Percentiles rank a stretch among this genome's conserved stretches.
These are phyloP conservation scores for Euphorbia neoarborescens DNA, from an alignment of 441 rosid species.

Conservation along the genomic window DNA sequence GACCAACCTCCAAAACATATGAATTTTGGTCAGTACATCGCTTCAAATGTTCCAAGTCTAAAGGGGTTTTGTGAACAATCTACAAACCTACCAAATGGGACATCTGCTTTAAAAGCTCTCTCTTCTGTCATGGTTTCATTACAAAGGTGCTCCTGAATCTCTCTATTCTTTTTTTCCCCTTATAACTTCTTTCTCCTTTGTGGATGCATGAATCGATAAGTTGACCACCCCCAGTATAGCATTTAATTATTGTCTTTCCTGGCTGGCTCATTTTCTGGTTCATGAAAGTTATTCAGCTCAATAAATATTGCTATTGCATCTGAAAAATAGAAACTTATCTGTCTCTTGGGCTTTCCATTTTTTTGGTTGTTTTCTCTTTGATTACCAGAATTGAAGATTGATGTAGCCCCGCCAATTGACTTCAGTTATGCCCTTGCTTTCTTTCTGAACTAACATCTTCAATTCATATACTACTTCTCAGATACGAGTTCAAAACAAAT, in stretches of 20 bases:
- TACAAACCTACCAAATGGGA: slow-evolving; percentile 39
- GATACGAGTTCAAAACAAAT: slow-evolving; percentile 82
- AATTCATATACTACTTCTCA: slow-evolving; percentile 29
- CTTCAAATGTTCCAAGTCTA: slow-evolving; percentile 66
- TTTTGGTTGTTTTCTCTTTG: neutral
- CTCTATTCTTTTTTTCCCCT: neutral
- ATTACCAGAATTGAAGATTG: neutral
- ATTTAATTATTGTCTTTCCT: neutral
- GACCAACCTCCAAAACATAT: slow-evolving; percentile 66
- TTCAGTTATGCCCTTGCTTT: slow-evolving; percentile 5
- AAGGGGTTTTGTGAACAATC: slow-evolving; percentile 44
- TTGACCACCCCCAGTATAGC: neutral
- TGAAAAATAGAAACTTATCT: neutral
- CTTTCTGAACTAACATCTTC: slow-evolving; percentile 17
- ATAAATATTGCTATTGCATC: neutral
- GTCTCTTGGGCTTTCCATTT: neutral
- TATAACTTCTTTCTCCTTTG: neutral
- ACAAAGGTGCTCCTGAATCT: slow-evolving; percentile 47
- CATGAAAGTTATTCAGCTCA: neutral
- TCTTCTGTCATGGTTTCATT: slow-evolving; percentile 66
- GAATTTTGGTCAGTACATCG: slow-evolving; percentile 49
- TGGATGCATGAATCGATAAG: neutral
- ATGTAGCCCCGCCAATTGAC: neutral
- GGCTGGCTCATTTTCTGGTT: slow-evolving; percentile 2
- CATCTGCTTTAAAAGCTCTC: slow-evolving; percentile 55